phyloP scores from a whole-genome alignment of 345 rosid species.

The Raphanus sativus region DNA sequence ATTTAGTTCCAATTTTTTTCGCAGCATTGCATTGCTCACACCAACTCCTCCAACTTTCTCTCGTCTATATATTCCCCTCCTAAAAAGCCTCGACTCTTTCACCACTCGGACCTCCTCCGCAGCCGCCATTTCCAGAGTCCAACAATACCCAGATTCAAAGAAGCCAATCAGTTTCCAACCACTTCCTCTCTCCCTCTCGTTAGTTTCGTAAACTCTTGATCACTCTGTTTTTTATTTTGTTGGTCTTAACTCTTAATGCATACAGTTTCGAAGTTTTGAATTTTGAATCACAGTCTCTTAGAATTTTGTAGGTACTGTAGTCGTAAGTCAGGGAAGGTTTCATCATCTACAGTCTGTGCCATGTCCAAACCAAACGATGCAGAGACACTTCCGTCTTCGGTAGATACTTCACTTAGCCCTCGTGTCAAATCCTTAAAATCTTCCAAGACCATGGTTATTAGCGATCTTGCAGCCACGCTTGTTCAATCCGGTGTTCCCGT shows the following conservation, averaged over 20 bases:
- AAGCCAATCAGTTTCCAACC: constrained; percentile 40
- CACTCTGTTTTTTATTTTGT: background rate
- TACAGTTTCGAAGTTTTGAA: too few species aligned
- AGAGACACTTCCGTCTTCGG: constrained; percentile 29
- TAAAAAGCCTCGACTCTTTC: background rate
- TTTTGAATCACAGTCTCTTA: too few species aligned
- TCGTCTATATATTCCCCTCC: background rate
- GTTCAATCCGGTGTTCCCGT: constrained; percentile 84
- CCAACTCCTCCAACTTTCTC: constrained; percentile 31
- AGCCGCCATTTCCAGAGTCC: background rate
- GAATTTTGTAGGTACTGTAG: constrained; percentile 28
- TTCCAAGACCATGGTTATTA: constrained; percentile 90
- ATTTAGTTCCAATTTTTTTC: too few species aligned
- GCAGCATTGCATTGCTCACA: background rate
- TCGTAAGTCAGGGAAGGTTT: constrained; percentile 24
- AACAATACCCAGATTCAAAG: constrained; percentile 9
- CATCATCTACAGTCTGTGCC: constrained; percentile 41
- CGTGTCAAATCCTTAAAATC: constrained; percentile 82
- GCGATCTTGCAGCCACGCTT: constrained; percentile 90
- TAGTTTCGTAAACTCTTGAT: constrained; percentile 11
- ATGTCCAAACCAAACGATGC: constrained; percentile 49
- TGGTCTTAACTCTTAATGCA: too few species aligned
- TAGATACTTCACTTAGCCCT: constrained; percentile 78
- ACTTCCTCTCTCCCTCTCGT: constrained; percentile 39
- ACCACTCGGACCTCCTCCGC: constrained; percentile 22